Conservation (phyloP, 257 asterid species). For the Pogostemon cablin region DNA sequence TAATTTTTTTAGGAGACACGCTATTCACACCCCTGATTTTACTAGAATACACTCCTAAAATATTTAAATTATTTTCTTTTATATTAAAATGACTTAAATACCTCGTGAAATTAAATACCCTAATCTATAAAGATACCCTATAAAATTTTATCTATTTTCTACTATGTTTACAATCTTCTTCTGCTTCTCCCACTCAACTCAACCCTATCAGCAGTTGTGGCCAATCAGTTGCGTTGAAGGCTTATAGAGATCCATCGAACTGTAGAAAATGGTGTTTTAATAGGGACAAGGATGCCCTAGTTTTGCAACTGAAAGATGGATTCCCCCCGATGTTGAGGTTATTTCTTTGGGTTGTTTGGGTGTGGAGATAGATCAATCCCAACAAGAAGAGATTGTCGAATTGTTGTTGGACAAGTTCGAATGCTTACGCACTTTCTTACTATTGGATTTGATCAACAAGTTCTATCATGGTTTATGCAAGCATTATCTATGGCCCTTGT, state of each 20-base stretch:
- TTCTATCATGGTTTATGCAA: conserved; percentile 93
- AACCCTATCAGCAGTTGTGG: conserved; percentile 40
- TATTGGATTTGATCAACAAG: conserved; percentile 51
- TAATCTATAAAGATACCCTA: too few species aligned
- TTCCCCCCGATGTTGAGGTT: conserved; percentile 60
- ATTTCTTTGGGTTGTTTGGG: conserved; percentile 65
- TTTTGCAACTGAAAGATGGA: conserved; percentile 69
- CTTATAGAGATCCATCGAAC: conserved; percentile 31
- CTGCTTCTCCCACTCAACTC: too few species aligned
- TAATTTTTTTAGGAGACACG: too few species aligned
- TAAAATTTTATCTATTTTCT: too few species aligned
- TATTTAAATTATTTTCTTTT: too few species aligned
- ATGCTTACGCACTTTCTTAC: conserved; percentile 80
- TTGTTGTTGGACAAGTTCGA: conserved; percentile 58
- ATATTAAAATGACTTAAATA: too few species aligned
- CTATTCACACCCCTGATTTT: too few species aligned
- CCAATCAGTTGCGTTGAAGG: conserved; percentile 71
- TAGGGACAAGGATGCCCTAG: conserved; percentile 71
- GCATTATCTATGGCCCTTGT: conserved; percentile 87
- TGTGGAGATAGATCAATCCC: conserved; percentile 54
- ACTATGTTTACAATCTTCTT: too few species aligned
- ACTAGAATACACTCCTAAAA: too few species aligned
- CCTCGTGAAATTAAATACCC: too few species aligned
- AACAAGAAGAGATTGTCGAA: conserved; percentile 81
- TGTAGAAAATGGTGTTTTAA: conserved; percentile 66